phyloP scores from a whole-genome alignment of 2,329 filamentous ascomycete genomes.

The Pseudohalonectria lignicola region DNA sequence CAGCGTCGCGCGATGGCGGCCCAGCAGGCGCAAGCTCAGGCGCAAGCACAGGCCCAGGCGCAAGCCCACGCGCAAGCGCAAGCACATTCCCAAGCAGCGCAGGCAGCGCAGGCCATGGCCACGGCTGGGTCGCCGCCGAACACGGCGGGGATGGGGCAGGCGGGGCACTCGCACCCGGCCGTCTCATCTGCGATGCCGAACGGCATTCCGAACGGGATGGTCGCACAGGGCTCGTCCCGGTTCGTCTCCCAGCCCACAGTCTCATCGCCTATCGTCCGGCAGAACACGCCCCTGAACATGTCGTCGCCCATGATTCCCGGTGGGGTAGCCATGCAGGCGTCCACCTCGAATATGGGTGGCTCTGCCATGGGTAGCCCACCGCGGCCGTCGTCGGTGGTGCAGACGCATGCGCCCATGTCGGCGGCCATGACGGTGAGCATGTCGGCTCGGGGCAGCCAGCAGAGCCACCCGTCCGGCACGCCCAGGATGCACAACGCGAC shows the following conservation, averaged over 20 bases:
- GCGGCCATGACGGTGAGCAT: constrained; percentile 51
- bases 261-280: constrained; percentile 55
- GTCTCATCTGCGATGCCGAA: constrained; percentile 19
- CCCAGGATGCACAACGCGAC: constrained; percentile 51
- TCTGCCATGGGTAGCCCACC: constrained; percentile 38
- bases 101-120: too few relatives aligned
- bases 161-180: constrained; percentile 31
- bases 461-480: constrained; percentile 53
- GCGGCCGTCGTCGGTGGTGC: constrained; percentile 54
- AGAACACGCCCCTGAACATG: constrained; percentile 53
- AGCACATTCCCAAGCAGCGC: too few relatives aligned
- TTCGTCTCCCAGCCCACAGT: constrained; percentile 52
- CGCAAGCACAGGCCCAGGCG: constrained; percentile 13
- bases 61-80: constrained; percentile 12
- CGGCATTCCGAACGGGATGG: constrained; percentile 23
- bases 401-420: constrained; percentile 43
- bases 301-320: constrained; percentile 52
- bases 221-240: constrained; percentile 31
- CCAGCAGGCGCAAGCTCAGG: constrained; percentile 12
- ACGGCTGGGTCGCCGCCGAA: constrained; percentile 16
- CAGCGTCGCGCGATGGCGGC: constrained; percentile 9
- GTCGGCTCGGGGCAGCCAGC: constrained; percentile 54
- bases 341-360: constrained; percentile 55
- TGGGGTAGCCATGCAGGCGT: constrained; percentile 51
- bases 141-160: constrained; percentile 24